Evolutionary conservation across 2,329 filamentous ascomycete genomes (phyloP).

Genomic region (Fusarium equiseti): DNA sequence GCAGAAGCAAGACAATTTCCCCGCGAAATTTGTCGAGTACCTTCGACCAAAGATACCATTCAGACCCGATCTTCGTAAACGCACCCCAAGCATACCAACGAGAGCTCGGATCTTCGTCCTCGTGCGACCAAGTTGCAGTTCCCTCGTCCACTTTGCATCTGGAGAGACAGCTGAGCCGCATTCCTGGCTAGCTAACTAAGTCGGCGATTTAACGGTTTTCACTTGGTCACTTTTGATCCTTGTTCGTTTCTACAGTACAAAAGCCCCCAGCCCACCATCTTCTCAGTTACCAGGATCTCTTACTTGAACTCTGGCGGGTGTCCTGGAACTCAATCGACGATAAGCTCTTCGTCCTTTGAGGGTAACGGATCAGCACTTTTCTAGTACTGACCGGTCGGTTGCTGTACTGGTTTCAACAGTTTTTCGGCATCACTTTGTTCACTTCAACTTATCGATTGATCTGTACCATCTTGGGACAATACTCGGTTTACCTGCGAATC

Average conservation of each 20-base stretch:
- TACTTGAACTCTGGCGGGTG: slow-evolving; percentile 26
- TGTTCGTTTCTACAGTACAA: slow-evolving; percentile 46
- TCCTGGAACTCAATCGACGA: slow-evolving; percentile 20
- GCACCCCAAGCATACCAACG: slow-evolving; percentile 39
- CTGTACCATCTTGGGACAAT: not conserved
- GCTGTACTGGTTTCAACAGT: not conserved
- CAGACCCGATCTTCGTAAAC: slow-evolving; percentile 38
- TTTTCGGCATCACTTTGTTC: not conserved
- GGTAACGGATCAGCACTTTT: not conserved
- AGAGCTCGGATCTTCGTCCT: slow-evolving; percentile 34
- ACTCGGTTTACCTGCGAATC: not conserved
- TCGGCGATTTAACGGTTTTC: slow-evolving; percentile 26
- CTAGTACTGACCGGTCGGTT: not conserved
- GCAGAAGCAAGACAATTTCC: slow-evolving; percentile 27
- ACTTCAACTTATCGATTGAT: not conserved
- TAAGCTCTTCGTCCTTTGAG: slow-evolving; percentile 21
- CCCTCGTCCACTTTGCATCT: slow-evolving; percentile 29
- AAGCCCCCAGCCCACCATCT: slow-evolving; percentile 46
- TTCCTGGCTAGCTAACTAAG: slow-evolving; percentile 32
- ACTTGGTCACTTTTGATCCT: slow-evolving; percentile 9
- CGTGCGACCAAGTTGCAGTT: slow-evolving; percentile 41
- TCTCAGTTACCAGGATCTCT: slow-evolving; percentile 22
- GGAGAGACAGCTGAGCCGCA: slow-evolving; percentile 45
- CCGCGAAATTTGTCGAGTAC: slow-evolving; percentile 20
- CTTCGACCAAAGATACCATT: slow-evolving; percentile 25